Evolutionary conservation across 2,329 filamentous ascomycete genomes (phyloP), one percentile per base, ranked within the genome.

Genomic region (Metarhizium rileyi): DNA sequence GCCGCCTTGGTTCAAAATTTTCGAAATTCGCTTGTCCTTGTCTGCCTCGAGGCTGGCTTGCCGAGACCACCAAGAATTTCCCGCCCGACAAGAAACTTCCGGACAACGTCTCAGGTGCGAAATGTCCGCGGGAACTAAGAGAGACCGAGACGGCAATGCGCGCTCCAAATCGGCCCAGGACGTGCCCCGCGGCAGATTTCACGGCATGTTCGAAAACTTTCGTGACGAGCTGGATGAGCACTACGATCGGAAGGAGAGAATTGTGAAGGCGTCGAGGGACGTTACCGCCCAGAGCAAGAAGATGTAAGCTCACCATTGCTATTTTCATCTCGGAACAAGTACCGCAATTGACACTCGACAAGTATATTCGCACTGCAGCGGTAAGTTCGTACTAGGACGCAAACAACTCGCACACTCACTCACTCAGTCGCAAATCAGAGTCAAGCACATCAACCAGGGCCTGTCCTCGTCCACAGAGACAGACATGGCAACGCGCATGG

Each of bases 211-310:
- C 65, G 85, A 88, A 66, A 71, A 66, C 7, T 95, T 97, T 65
- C 84, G 90, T 47, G 77, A 85, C 60, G 90, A 96, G 68, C 75
- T 98, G 26, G 93, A 98, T 62, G 82, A 93, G 68, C 91, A 97
- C 64, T 88, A 98, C 66, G 93, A 97, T 68, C 84, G 93, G 16
- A 80, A 90, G 50, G 90, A 96, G 70, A 81, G 86, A 48, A 82
- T 95, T 57, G 87, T 94, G 62, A 98, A 97, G 72, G 85, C 84
- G 2, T 94, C 88, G 8, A 77, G 91, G 54, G 93, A 98, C 66
- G 87, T 98, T 51, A 98, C 93, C 6, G 90, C 89, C 0, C 74
- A 90, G 48, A 95, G 89, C 69, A 98, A 98, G 75, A 98, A 97
- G 72, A 94, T 97, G 90, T 95, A 68, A 70, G 76, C 44, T 20